Evolutionary conservation across 2,329 filamentous ascomycete genomes (phyloP), one percentile per base, ranked within the genome.

Genomic region (Fusarium sp.): DNA sequence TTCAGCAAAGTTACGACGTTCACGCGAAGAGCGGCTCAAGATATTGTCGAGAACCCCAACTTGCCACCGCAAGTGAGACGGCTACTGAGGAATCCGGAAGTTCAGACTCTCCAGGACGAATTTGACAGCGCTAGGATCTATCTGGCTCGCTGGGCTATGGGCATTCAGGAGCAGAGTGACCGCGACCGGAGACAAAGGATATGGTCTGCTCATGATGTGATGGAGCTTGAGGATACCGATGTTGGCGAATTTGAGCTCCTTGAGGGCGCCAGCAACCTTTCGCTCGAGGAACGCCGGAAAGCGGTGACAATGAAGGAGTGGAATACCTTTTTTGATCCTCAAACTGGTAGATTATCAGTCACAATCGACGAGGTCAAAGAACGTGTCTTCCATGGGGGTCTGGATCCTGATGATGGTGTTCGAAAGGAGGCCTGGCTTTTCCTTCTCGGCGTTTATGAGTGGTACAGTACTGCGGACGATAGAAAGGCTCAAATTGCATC

Each of bases 1-100:
- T 91, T 99, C 74, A 97, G 94, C 80, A 96, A 97, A 77, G 96
- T 99, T 45, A 99, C 96, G 1, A 98, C 94, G 0, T 97, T 99
- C 74, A 97, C 96, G 0, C 84, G 94, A 56, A 87, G 95, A 63
- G 97, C 96, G 0, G 96, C 96, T 0, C 93, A 97, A 73, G 94
- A 97, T 48, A 88, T 98, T 43, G 88, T 93, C 35, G 95, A 99
- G 21, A 97, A 97, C 76, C 93, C 93, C 15, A 94, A 92, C 66
- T 77, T 99, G 39, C 96, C 96, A 9, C 94, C 94, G 1, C 95
- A 97, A 77, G 88, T 99, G 31, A 87, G 91, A 74, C 87, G 93
- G 49, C 78, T 99, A 71, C 88, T 99, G 78, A 90, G 89, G 75
- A 97, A 96, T 69, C 94, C 94, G 0, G 94, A 99, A 75, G 94